Base-by-base conservation (phyloP, 257 asterid species). In the Ilex aquifolium region DNA sequence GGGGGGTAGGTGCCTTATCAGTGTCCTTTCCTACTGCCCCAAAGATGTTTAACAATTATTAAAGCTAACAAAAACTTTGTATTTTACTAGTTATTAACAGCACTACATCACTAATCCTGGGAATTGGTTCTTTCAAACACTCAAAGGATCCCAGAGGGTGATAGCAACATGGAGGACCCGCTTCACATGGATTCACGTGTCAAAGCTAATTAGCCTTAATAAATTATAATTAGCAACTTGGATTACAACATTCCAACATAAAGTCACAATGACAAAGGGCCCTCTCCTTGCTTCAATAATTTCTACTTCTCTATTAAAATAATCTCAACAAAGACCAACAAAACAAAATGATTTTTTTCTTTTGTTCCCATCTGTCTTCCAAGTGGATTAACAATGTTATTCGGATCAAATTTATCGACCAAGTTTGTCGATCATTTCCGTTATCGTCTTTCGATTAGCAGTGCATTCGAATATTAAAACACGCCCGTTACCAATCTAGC, bases 161-260 rank as follows among this genome's bases (percentile, higher is more conserved):
- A n/a, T 11, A 46, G 74, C 59, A 78, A 80, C 87, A 80, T 13
- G 42, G 29, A 61, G 83, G 88, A n/a, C 83, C 86, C 78, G 27
- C 77, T 69, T 72, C 88, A 83, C 81, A 76, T 78, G 94, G 77
- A 79, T 73, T 84, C 92, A 84, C 90, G 82, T 80, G 88, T 67
- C 53, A 68, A 44, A 44, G 75, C 29, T 72, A 61, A 66, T 62
- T 58, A 74, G 69, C 63, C 68, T 58, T 51, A 62, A 69, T 69
- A 52, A 61, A 72, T 40, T 68, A 66, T 49, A 36, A 0, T 60
- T 69, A 72, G 62, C 74, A 61, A 72, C 69, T 75, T 69, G 82
- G 53, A 50, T 53, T 50, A 69, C 67, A 40, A 60, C 70, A 57
- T 65, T 75, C 69, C 69, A 78, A 65, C 71, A 51, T 72, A 77